phyloP scores from a whole-genome alignment of 306 rosid species.

The Corylus avellana region DNA sequence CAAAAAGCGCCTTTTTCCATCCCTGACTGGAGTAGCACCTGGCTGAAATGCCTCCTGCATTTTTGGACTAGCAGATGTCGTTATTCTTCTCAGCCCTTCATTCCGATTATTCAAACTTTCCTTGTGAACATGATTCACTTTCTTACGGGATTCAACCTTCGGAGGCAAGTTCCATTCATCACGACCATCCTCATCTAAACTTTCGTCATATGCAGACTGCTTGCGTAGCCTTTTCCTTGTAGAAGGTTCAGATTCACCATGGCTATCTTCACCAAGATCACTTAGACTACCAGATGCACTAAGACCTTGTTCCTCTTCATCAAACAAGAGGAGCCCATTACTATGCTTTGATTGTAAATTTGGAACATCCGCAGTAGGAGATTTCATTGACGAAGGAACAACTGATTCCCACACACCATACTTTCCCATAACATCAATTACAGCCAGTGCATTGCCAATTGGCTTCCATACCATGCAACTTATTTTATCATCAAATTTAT shows the following conservation, averaged over 20 bases:
- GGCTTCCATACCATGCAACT: conserved; percentile 93
- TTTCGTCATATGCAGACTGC: conserved; percentile 44
- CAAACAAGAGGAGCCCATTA: conserved; percentile 78
- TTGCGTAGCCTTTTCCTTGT: conserved; percentile 75
- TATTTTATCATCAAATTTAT: conserved; percentile 80
- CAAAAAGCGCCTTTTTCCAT: conserved; percentile 80
- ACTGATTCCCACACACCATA: conserved; percentile 92
- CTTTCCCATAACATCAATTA: conserved; percentile 84
- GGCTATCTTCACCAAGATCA: conserved; percentile 74
- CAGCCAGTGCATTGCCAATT: conserved; percentile 72
- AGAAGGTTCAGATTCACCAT: conserved; percentile 58
- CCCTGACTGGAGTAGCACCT: conserved; percentile 80
- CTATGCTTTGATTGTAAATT: conserved; percentile 46
- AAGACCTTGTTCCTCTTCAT: conserved; percentile 70
- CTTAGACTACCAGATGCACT: conserved; percentile 67
- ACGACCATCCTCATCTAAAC: conserved; percentile 46
- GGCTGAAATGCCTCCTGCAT: conserved; percentile 93
- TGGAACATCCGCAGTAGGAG: conserved; percentile 88
- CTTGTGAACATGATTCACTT: conserved; percentile 41
- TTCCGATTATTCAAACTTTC: conserved; percentile 45
- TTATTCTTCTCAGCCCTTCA: conserved; percentile 40
- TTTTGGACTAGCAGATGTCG: conserved; percentile 42
- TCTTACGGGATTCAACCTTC: conserved; percentile 65
- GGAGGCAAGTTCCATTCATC: conserved; percentile 47
- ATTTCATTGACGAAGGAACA: conserved; percentile 89